Evolutionary conservation across 2,329 filamentous ascomycete genomes (phyloP).

Genomic region (Thelonectria discophora): DNA sequence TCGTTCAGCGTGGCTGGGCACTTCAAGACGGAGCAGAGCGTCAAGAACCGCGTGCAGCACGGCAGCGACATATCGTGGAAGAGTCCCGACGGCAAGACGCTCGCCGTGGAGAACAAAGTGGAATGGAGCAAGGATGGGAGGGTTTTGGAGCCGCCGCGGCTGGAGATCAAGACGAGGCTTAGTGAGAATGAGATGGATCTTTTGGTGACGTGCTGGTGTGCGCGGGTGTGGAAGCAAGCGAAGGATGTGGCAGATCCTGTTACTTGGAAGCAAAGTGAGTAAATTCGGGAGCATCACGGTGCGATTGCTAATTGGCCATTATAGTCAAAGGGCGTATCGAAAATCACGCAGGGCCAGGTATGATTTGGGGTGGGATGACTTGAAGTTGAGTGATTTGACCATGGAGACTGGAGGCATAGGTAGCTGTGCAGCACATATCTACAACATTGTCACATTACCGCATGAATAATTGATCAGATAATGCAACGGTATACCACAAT

Average conservation of each 20-base stretch:
- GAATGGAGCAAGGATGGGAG: slow-evolving; percentile 33
- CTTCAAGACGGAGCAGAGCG: slow-evolving; percentile 34
- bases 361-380: too few species aligned
- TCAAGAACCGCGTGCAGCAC: slow-evolving; percentile 35
- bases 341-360: background rate
- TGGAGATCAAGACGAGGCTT: slow-evolving; percentile 34
- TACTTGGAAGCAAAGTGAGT: slow-evolving; percentile 40
- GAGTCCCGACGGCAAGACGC: slow-evolving; percentile 28
- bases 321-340: background rate
- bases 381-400: too few species aligned
- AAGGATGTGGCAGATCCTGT: slow-evolving; percentile 34
- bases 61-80: slow-evolving; percentile 41
- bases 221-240: slow-evolving; percentile 42
- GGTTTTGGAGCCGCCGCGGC: slow-evolving; percentile 29
- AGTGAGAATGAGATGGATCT: slow-evolving; percentile 42
- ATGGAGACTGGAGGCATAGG: too few species aligned
- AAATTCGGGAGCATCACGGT: background rate
- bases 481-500: too few species aligned
- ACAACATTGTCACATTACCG: too few species aligned
- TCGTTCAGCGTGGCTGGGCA: slow-evolving; percentile 36
- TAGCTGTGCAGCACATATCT: too few species aligned
- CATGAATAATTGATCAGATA: too few species aligned
- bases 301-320: background rate
- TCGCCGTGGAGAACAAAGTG: slow-evolving; percentile 40
- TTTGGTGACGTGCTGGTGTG: slow-evolving; percentile 43